Base-by-base conservation (phyloP, 495 filamentous ascomycete genomes). In the Aspergillus baeticus region DNA sequence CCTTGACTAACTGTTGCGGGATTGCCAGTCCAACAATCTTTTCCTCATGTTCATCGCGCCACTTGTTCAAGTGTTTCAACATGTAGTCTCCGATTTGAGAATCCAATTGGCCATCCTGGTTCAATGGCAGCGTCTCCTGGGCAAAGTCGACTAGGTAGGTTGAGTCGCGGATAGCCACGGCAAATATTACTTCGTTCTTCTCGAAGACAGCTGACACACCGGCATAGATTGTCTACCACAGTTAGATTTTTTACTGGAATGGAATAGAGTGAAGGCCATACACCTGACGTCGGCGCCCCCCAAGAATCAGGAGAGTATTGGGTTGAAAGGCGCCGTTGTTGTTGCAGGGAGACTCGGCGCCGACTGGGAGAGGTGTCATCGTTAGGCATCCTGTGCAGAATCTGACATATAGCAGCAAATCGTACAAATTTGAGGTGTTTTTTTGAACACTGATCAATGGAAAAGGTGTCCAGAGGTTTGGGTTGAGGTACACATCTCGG, bases 91-190 rank as follows among this genome's bases (percentile, higher is more conserved):
- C 78, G 33, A 87, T 77, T 48, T 75, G 62, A 51, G 58, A 34
- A 55, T 64, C 57, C 58, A 69, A 43, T 6, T 60, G 20, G 1
- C 69, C 62, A 21, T 77, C 57, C 1, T 63, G 39, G 5, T 39
- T 35, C 2, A 57, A 22, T 1, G 54, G 23, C 17, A 88, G 70
- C 2, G 77, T 70, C 55, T 82, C 77, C 45, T 92, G 79, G 22
- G 81, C 79, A 56, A 88, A 93, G 65, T 94, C 90, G 34, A 90
- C 75, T 18, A 89, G 79, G 63, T 96, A 96, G 0, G 86, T 87
- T 5, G 84, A 79, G 68, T 95, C 90, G 60, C 91, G 89, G 54
- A 88, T 81, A 5, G 87, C 87, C 44, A 93, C 69, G 5, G 85
- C 84, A 15, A 90, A 73, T 0, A 79, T 76, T 7, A 83, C 74